Conservation (phyloP, 306 rosid species). For the Sicyos edulis region DNA sequence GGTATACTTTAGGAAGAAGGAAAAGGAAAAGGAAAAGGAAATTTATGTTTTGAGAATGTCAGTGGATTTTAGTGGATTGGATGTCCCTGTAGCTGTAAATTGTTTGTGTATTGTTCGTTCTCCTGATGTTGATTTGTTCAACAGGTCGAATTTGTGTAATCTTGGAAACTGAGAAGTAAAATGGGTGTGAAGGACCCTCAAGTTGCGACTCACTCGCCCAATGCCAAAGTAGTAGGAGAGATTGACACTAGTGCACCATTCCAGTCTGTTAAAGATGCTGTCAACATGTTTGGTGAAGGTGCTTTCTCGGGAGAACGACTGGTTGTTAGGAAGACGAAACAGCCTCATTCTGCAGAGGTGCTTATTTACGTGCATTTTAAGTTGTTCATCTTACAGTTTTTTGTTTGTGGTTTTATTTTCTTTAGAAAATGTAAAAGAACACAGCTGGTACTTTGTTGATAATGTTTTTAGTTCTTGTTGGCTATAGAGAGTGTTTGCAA, state of each 20-base stretch:
- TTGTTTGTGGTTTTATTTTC: not conserved
- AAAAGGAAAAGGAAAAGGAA: not conserved
- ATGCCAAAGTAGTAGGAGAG: constrained; percentile 81
- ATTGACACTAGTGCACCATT: constrained; percentile 97
- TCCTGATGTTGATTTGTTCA: constrained; percentile 14
- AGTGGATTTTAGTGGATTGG: not conserved
- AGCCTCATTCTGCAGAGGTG: constrained; percentile 88
- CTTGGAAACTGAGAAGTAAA: constrained; percentile 20
- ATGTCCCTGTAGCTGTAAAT: not conserved
- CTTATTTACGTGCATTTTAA: not conserved
- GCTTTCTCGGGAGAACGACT: constrained; percentile 84
- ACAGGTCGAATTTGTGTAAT: constrained; percentile 24
- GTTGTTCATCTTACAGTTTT: not conserved
- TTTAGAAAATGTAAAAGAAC: not conserved
- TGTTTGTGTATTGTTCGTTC: not conserved
- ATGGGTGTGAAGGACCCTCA: constrained; percentile 67
- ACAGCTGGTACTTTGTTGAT: not conserved
- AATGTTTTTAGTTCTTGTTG: constrained; percentile 26
- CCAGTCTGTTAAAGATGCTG: constrained; percentile 97
- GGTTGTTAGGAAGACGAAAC: constrained; percentile 55
- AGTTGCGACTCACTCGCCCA: constrained; percentile 52
- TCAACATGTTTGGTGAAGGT: constrained; percentile 80
- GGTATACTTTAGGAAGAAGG: not conserved
- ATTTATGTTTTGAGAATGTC: not conserved
- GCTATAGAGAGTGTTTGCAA: constrained; percentile 69